Base-by-base conservation (phyloP, 2,329 filamentous ascomycete genomes). In the Phialophora tarda region DNA sequence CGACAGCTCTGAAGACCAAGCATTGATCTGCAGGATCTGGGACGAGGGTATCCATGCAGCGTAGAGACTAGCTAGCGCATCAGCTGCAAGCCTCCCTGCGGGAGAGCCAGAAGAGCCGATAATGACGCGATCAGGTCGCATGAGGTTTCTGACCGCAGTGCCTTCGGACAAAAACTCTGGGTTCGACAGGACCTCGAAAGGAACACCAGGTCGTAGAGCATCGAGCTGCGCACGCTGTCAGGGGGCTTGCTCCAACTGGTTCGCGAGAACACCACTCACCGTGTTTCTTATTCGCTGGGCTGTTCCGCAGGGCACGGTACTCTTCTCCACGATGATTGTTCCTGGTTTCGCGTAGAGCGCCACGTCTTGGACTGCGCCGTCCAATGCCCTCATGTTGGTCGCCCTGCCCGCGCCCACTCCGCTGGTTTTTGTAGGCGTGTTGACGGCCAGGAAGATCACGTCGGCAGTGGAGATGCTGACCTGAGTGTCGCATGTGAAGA, bases 91-190 rank as follows among this genome's bases (percentile, higher is more conserved):
- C 54, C 81, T 82, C 26, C 90, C 90, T 1, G 83, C 79, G 1
- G 82, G 77, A 0, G 89, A 91, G 5, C 82, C 82, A 6, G 85
- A 82, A 2, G 86, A 91, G 14, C 91, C 91, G 74, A 94, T 92
- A 50, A 94, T 82, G 14, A 94, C 86, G 28, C 91, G 86, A 74
- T 92, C 89, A 7, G 91, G 91, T 67, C 84, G 78, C 58, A 91
- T 82, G 8, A 94, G 82, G 74, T 93, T 88, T 54, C 85, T 81
- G 68, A 93, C 85, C 3, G 91, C 91, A 3, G 89, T 92, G 60
- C 91, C 91, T 70, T 91, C 91, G 28, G 91, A 89, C 51, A 94
- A 81, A 75, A 93, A 94, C 76, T 94, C 91, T 5, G 91, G 91
- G 78, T 93, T 93, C 54, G 90, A 92, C 28, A 93, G 84, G 63